Percentiles rank a stretch among this genome's conserved stretches.
Conservation (phyloP, 805 yeast genomes). For the Starmerella vaccinii region DNA sequence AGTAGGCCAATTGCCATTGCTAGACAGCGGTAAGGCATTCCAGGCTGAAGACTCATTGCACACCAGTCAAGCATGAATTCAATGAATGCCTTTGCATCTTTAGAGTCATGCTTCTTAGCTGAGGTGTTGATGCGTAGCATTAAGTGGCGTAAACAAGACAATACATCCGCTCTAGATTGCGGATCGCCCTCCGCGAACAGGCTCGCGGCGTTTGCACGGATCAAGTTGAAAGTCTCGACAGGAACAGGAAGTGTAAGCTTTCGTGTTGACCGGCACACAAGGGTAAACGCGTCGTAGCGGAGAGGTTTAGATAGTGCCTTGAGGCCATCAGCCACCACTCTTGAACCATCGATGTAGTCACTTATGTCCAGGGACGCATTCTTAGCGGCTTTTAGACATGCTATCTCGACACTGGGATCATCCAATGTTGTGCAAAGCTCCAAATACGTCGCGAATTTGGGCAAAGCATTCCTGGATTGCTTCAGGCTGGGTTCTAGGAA, state of each 20-base stretch:
- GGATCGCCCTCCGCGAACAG: conserved; percentile 57
- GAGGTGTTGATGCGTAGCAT: conserved; percentile 40
- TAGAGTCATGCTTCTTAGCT: conserved; percentile 2
- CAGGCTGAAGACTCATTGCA: conserved; percentile 40
- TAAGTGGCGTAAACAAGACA: conserved; percentile 52
- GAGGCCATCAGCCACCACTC: conserved; percentile 3
- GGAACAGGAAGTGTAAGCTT: conserved; percentile 53
- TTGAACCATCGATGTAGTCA: conserved; percentile 5
- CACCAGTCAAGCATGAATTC: conserved; percentile 33
- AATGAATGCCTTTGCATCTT: conserved; percentile 36
- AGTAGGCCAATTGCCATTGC: conserved; percentile 43
- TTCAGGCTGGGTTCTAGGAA: conserved; percentile 19
- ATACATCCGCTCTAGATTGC: conserved; percentile 57
- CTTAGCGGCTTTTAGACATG: conserved; percentile 16
- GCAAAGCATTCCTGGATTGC: neutral
- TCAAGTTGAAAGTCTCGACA: conserved; percentile 35
- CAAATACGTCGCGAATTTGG: conserved; percentile 5
- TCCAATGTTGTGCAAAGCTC: conserved; percentile 3
- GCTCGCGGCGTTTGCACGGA: conserved; percentile 39
- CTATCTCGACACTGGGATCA: conserved; percentile 13
- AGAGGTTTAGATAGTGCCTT: neutral
- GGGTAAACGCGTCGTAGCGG: conserved; percentile 13
- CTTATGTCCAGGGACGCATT: conserved; percentile 19
- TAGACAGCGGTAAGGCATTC: conserved; percentile 46
- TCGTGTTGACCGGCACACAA: conserved; percentile 40